These are phyloP conservation scores for Naganishia kalamii DNA, from an alignment of 768 basidiomycete species.

Conservation along the genomic window DNA sequence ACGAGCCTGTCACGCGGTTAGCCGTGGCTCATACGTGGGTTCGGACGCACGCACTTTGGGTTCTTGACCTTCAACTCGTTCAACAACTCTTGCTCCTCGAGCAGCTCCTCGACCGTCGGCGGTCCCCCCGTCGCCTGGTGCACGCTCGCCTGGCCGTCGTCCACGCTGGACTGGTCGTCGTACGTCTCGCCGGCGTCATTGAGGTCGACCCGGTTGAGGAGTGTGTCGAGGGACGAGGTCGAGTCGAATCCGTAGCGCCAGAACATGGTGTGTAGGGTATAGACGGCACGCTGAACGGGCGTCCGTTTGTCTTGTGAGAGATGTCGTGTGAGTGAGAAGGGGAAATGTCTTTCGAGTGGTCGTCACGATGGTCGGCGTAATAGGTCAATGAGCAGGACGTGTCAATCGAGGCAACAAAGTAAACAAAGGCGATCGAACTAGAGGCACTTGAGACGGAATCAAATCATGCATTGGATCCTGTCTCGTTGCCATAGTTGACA, in stretches of 20 bases:
- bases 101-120: conserved; percentile 65
- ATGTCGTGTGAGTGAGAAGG: background rate
- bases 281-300: background rate
- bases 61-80: conserved; percentile 96
- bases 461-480: too few species aligned
- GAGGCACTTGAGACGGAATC: too few species aligned
- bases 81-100: conserved; percentile 87
- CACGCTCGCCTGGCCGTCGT: conserved; percentile 46
- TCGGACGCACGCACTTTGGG: conserved; percentile 63
- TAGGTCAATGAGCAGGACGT: background rate
- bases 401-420: too few species aligned
- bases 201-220: conserved; percentile 53
- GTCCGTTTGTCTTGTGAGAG: background rate
- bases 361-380: too few species aligned
- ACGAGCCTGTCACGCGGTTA: conserved; percentile 37
- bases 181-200: background rate
- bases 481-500: too few species aligned
- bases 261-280: conserved; percentile 31
- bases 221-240: conserved; percentile 58
- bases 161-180: conserved; percentile 35
- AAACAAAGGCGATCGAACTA: too few species aligned
- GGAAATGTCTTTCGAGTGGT: background rate
- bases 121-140: conserved; percentile 41
- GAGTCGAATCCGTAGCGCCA: conserved; percentile 37
- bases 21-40: conserved; percentile 63